phyloP scores from a whole-genome alignment of 2,329 filamentous ascomycete genomes.

The Apiospora pterosperma region DNA sequence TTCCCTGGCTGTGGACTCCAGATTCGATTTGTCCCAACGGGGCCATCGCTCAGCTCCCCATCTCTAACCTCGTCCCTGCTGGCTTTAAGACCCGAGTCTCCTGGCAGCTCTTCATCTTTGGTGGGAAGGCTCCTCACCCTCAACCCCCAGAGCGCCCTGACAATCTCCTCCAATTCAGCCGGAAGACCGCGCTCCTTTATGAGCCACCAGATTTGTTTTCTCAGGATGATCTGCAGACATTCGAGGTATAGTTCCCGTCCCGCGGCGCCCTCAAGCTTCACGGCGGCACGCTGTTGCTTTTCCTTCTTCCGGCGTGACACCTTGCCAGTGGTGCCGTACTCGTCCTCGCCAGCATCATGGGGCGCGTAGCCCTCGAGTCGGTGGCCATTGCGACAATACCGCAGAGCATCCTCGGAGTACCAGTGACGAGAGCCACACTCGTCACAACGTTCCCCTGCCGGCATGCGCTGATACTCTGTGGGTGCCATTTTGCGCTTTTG shows the following conservation, averaged over 20 bases:
- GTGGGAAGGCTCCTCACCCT: slow-evolving; percentile 57
- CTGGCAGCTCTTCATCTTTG: slow-evolving; percentile 29
- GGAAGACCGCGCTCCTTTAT: slow-evolving; percentile 64
- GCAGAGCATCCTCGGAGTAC: slow-evolving; percentile 71
- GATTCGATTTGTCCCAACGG: slow-evolving; percentile 28
- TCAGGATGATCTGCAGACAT: slow-evolving; percentile 77
- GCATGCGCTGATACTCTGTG: slow-evolving; percentile 47
- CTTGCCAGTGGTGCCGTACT: slow-evolving; percentile 59
- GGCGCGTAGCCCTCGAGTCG: slow-evolving; percentile 65
- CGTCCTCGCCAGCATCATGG: slow-evolving; percentile 59
- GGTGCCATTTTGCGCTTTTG: slow-evolving; percentile 30
- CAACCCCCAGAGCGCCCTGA: slow-evolving; percentile 83
- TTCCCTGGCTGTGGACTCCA: slow-evolving; percentile 43
- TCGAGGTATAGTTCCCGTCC: slow-evolving; percentile 80
- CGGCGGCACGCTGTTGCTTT: slow-evolving; percentile 47
- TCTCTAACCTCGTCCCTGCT: slow-evolving; percentile 16
- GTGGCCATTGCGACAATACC: slow-evolving; percentile 79
- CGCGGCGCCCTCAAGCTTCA: slow-evolving; percentile 60
- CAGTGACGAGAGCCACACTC: slow-evolving; percentile 70
- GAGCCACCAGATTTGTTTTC: slow-evolving; percentile 76
- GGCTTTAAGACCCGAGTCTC: slow-evolving; percentile 11
- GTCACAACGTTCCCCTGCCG: slow-evolving; percentile 51
- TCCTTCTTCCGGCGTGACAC: slow-evolving; percentile 56
- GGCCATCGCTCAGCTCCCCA: slow-evolving; percentile 23
- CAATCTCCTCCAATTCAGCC: slow-evolving; percentile 70